Percentiles rank a stretch among this genome's conserved stretches.
These are phyloP conservation scores for Backusella luteola DNA, from an alignment of 192 early-diverging fungal species.

Conservation along the genomic window DNA sequence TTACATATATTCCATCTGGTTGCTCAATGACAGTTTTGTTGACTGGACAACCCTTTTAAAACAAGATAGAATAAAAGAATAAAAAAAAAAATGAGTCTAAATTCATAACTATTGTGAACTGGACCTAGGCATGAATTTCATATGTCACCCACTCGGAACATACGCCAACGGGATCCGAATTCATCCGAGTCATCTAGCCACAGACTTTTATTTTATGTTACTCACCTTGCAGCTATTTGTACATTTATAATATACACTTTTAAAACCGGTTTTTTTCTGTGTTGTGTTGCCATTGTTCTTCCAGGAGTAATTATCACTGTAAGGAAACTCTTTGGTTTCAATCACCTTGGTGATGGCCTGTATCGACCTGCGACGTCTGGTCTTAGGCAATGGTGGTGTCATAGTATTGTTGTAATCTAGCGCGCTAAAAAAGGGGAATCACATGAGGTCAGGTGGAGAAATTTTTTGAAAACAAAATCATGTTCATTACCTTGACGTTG, in stretches of 20 bases:
- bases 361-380: constrained; percentile 57
- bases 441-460: constrained; percentile 3
- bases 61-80: background rate
- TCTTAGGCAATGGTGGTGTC: constrained; percentile 10
- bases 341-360: constrained; percentile 58
- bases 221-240: constrained; percentile 54
- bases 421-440: background rate
- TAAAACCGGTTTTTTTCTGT: constrained; percentile 54
- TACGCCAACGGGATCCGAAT: constrained; percentile 10
- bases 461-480: background rate
- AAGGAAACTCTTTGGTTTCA: constrained; percentile 49
- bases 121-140: constrained; percentile 22
- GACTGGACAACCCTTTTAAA: constrained; percentile 35
- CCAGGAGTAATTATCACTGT: constrained; percentile 51
- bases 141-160: constrained; percentile 12
- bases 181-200: constrained; percentile 13
- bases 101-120: constrained; percentile 1
- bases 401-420: background rate
- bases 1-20: constrained; percentile 48
- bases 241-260: constrained; percentile 62
- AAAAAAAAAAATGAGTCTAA: constrained; percentile 9
- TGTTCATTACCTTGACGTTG: background rate
- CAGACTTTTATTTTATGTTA: background rate
- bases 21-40: constrained; percentile 57
- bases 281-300: constrained; percentile 61